Evolutionary conservation across 225 moss, liverwort and hornwort species (phyloP), one percentile per base, ranked within the genome.

Genomic region (Climacium dendroides): DNA sequence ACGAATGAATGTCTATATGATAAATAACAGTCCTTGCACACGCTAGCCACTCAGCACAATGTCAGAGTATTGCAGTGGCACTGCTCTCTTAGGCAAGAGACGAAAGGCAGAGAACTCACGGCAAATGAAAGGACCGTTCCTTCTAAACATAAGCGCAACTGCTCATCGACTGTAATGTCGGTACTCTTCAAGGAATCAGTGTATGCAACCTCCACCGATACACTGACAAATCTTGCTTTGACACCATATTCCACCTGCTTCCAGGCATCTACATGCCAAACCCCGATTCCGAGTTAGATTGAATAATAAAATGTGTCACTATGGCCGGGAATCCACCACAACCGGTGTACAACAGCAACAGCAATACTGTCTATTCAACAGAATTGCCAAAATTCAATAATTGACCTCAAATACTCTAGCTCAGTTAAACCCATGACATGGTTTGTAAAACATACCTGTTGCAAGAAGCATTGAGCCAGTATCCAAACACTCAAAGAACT

Each of bases 401-500:
- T 82, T 52, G 17, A 85, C 85, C 29, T 66, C 59, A 79, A 52
- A 37, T 63, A 43, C 79, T 88, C 30, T 80, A 61, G 74, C 55
- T 55, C 41, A 53, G 24, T 62, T 71, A 45, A 85, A 85, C 39
- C 76, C 81, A 78, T 63, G 69, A 29, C 64, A 64, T 37, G 70
- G 50, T 57, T 92, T 62, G 66, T 88, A 73, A 83, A 57, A 54
- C 53, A 81, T 91, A 98, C 98, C 98, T 85, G 96, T 85, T 66
- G 95, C 89, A 88, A 95, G 85, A 90, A 95, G 87, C 80, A 96
- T 86, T 79, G 98, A 96, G 59, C 98, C 98, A 76, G 96, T 89
- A 92, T 99, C 98, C 89, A 95, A 97, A 87, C 98, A 99, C 89
- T 99, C 98, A 61, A 99, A 99, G 83, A 99, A 99, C 86, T 97